Evolutionary conservation across 2,329 filamentous ascomycete genomes (phyloP).

Genomic region (Ascochyta lentis): DNA sequence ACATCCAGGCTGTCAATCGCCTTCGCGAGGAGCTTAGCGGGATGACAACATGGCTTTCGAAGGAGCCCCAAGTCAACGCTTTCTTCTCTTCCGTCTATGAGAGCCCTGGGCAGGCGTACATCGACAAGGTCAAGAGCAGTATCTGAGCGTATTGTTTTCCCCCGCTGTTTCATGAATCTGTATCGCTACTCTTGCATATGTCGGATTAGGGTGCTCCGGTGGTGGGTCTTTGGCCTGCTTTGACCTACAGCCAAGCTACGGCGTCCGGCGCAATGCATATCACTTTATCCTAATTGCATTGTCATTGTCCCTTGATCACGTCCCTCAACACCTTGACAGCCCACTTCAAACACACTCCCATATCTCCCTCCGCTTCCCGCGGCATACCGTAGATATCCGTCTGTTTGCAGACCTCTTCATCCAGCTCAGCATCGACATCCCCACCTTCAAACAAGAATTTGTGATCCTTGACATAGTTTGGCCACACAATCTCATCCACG

Average conservation of each 20-base stretch:
- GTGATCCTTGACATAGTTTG: constrained; percentile 86
- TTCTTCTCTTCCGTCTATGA: constrained; percentile 84
- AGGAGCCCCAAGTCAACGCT: constrained; percentile 66
- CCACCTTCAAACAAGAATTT: constrained; percentile 76
- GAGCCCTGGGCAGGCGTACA: constrained; percentile 72
- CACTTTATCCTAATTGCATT: neutral
- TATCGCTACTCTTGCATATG: constrained; percentile 25
- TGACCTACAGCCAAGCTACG: neutral
- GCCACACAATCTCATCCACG: constrained; percentile 94
- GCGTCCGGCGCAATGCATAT: constrained; percentile 13
- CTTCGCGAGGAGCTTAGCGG: constrained; percentile 88
- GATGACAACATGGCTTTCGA: constrained; percentile 84
- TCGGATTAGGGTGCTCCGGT: constrained; percentile 8
- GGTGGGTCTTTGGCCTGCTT: neutral
- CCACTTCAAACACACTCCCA: constrained; percentile 43
- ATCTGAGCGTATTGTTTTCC: constrained; percentile 20
- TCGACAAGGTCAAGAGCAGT: constrained; percentile 66
- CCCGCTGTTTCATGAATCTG: constrained; percentile 9
- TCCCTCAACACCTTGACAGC: constrained; percentile 33
- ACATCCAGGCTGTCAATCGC: constrained; percentile 84
- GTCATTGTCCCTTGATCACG: constrained; percentile 26
- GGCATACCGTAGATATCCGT: constrained; percentile 49
- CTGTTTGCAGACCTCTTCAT: constrained; percentile 48
- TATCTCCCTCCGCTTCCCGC: constrained; percentile 43
- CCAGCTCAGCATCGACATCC: constrained; percentile 66